Conservation (phyloP, 2,329 filamentous ascomycete species). For the Verticillium klebahnii region DNA sequence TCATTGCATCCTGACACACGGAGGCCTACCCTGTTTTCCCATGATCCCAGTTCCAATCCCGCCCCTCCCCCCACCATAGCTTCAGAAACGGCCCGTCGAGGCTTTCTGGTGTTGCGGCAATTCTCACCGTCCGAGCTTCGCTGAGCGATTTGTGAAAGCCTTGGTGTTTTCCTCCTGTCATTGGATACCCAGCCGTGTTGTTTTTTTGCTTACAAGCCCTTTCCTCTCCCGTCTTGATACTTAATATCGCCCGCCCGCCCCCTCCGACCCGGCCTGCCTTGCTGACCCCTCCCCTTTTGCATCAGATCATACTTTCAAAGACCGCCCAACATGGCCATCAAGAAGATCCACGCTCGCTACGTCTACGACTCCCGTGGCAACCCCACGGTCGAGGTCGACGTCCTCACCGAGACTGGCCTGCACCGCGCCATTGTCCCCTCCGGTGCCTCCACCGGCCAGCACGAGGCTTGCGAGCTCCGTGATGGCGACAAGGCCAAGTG, state of each 20-base stretch:
- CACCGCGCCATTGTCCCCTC: conserved; percentile 93
- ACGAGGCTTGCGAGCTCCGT: conserved; percentile 87
- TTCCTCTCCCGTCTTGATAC: background rate
- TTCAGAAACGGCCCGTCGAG: background rate
- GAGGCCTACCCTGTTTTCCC: background rate
- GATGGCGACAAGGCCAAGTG: conserved; percentile 85
- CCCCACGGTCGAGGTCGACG: conserved; percentile 95
- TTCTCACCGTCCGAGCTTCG: background rate
- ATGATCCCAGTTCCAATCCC: background rate
- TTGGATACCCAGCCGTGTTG: background rate
- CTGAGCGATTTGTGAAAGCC: background rate
- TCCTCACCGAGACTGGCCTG: conserved; percentile 87
- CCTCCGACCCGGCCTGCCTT: background rate
- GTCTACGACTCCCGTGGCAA: conserved; percentile 99
- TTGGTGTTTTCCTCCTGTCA: background rate
- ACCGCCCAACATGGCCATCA: conserved; percentile 71
- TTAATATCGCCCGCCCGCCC: background rate
- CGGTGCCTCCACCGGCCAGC: conserved; percentile 85
- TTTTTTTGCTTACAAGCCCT: background rate
- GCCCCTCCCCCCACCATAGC: background rate
- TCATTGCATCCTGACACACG: background rate
- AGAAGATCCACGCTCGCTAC: conserved; percentile 85
- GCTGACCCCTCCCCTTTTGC: background rate
- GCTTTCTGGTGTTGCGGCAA: background rate
- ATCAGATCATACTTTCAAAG: background rate